phyloP scores from a whole-genome alignment of 2,329 filamentous ascomycete species.

The Pseudocercospora macadamiae region DNA sequence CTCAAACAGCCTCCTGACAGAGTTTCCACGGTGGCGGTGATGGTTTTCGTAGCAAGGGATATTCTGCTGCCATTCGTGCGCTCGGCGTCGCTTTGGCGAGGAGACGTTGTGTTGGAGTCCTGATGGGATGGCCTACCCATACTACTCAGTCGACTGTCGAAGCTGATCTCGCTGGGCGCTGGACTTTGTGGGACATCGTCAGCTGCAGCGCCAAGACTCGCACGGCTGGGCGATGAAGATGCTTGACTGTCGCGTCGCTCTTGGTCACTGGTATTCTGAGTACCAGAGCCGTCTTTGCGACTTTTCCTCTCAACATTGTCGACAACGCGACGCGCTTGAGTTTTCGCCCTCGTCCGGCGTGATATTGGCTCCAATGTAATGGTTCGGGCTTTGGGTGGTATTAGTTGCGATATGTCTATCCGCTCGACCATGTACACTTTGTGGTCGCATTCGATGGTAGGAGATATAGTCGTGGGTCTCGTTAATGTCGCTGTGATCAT shows the following conservation, averaged over 20 bases:
- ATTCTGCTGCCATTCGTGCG: constrained; percentile 46
- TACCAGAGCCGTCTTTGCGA: constrained; percentile 28
- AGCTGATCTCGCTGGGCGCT: constrained; percentile 52
- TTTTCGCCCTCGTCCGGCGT: constrained; percentile 66
- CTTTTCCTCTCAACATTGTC: constrained; percentile 32
- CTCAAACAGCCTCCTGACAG: constrained; percentile 81
- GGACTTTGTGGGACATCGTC: constrained; percentile 43
- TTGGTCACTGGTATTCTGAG: constrained; percentile 27
- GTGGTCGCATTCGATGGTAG: constrained; percentile 77
- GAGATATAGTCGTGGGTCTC: constrained; percentile 80
- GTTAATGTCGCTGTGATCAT: constrained; percentile 88
- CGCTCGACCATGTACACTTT: constrained; percentile 79
- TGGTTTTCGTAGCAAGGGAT: constrained; percentile 71
- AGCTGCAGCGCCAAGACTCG: constrained; percentile 34
- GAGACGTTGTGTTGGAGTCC: constrained; percentile 45
- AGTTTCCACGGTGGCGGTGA: constrained; percentile 83
- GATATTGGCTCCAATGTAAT: constrained; percentile 88
- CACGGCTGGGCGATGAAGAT: constrained; percentile 31
- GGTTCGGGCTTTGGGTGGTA: constrained; percentile 74
- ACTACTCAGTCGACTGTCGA: constrained; percentile 37
- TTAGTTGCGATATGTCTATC: constrained; percentile 79
- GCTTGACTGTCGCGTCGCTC: constrained; percentile 30
- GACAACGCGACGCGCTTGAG: constrained; percentile 43
- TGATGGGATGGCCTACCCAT: constrained; percentile 40
- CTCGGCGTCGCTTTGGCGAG: constrained; percentile 53